These are phyloP conservation scores for Leccinum longicurvipes DNA, from an alignment of 768 basidiomycete genomes.

Conservation along the genomic window DNA sequence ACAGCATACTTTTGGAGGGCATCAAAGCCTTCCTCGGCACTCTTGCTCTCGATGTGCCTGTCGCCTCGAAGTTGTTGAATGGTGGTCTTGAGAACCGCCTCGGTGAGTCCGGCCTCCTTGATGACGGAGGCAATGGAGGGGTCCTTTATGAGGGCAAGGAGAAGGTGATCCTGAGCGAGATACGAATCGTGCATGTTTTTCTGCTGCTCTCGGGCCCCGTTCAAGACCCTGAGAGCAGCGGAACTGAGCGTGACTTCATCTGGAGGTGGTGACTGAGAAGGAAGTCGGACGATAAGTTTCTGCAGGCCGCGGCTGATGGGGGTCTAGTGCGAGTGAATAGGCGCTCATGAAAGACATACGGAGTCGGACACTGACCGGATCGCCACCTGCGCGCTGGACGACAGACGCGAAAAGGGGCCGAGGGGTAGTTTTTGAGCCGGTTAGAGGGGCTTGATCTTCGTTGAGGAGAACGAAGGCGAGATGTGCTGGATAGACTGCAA, in stretches of 20 bases:
- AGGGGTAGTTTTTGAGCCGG: slow-evolving; percentile 29
- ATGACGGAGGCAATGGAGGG: slow-evolving; percentile 60
- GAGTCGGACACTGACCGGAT: slow-evolving; percentile 51
- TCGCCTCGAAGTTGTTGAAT: slow-evolving; percentile 81
- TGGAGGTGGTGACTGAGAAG: slow-evolving; percentile 81
- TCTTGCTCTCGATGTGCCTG: slow-evolving; percentile 77
- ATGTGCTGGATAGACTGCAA: slow-evolving; percentile 76
- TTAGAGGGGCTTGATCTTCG: slow-evolving; percentile 46
- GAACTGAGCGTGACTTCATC: slow-evolving; percentile 69
- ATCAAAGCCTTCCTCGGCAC: slow-evolving; percentile 90
- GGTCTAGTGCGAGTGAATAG: slow-evolving; percentile 33
- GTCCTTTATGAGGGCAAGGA: slow-evolving; percentile 82
- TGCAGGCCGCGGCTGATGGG: slow-evolving; percentile 69
- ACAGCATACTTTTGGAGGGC: slow-evolving; percentile 86
- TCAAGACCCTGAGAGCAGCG: slow-evolving; percentile 57
- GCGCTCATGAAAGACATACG: background rate
- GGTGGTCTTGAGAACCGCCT: slow-evolving; percentile 68
- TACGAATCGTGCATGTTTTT: slow-evolving; percentile 89
- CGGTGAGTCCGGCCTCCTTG: slow-evolving; percentile 73
- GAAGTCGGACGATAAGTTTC: slow-evolving; percentile 74
- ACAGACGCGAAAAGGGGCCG: slow-evolving; percentile 73
- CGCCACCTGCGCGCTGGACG: slow-evolving; percentile 80
- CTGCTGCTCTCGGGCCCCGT: slow-evolving; percentile 72
- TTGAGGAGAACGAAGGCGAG: slow-evolving; percentile 78
- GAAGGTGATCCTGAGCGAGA: slow-evolving; percentile 89